Evolutionary conservation across 805 yeast species (phyloP).

Genomic region (Citeromyces nyonsensis): DNA sequence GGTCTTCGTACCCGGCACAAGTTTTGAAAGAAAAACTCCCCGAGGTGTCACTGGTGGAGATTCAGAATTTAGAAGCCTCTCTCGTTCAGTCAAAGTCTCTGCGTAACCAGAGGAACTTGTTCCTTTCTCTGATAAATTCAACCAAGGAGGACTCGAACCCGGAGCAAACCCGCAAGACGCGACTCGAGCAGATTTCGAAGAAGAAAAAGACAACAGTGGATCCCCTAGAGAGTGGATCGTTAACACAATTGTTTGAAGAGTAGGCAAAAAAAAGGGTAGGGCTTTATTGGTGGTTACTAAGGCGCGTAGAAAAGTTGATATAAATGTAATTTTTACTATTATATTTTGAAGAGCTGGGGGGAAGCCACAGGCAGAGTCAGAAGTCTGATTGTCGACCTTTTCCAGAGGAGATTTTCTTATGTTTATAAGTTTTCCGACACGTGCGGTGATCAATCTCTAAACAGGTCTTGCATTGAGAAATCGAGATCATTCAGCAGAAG

Average conservation of each 20-base stretch:
- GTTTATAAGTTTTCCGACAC: too few species aligned
- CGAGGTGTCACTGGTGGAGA: constrained; percentile 34
- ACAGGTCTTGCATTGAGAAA: too few species aligned
- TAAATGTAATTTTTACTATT: too few species aligned
- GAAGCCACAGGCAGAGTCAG: too few species aligned
- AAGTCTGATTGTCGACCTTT: too few species aligned
- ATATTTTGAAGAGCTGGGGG: too few species aligned
- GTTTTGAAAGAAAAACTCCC: constrained; percentile 39
- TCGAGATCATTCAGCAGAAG: too few species aligned
- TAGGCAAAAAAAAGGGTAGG: too few species aligned
- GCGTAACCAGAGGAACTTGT: constrained; percentile 68
- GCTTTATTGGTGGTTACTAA: too few species aligned
- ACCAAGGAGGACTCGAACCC: constrained; percentile 19
- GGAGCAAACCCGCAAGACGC: constrained; percentile 30
- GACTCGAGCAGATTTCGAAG: constrained; percentile 31
- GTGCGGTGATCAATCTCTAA: too few species aligned
- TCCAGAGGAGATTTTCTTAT: too few species aligned
- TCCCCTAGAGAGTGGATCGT: constrained; percentile 59
- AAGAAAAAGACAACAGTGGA: constrained; percentile 42
- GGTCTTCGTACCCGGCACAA: constrained; percentile 54
- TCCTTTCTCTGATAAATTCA: constrained; percentile 48
- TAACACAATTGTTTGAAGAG: constrained; percentile 41
- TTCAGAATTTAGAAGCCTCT: constrained; percentile 47
- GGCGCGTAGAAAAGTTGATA: too few species aligned
- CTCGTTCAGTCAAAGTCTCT: constrained; percentile 50